Evolutionary conservation across 192 early-diverging fungal species (phyloP), one percentile per base, ranked within the genome.

Genomic region (Backusella tuberculispora): DNA sequence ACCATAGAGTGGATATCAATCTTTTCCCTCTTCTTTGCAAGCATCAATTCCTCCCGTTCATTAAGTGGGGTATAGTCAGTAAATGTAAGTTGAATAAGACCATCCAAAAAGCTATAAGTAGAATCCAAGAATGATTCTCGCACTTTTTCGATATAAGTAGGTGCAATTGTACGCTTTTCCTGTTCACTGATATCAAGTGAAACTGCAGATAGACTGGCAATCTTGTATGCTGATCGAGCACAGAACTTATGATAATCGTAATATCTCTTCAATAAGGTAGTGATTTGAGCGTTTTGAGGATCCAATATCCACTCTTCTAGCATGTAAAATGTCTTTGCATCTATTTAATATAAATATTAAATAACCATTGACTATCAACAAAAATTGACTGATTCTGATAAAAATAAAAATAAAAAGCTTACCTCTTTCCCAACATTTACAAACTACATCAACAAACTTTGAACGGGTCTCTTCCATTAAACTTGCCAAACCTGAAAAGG

Each of bases 361-460:
- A 9, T 47, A 47, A 26, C n/a, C 3, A 72, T 17, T 34, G 29
- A 4, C 50, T 44, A 37, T 1, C 60, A 47, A 26, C 4, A 40
- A 60, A 40, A 73, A 69, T 1, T 2, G 29, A 34, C 29, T 34
- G 29, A 34, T 34, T 45, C 7, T 17, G 29, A 79, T 63, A 66
- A 14, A n/a, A n/a, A n/a, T n/a, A n/a, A n/a, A n/a, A 34, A 34
- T 34, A 34, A 34, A 34, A 34, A 34, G 15, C 44, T 85, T 90
- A 92, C 95, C 94, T 78, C 88, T 81, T 64, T 90, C 87, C 89
- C 95, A 92, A 73, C 83, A 86, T 63, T 89, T 84, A 80, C 95
- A 96, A 9, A 97, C 79, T 14, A 89, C 84, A 63, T 96, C 89
- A 13, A 92, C 79, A 80, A 92, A 89, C 47, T 90, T 88, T 74